Evolutionary conservation across 805 yeast species (phyloP), one percentile per base, ranked within the genome.

Genomic region (Candida sakaeoensis): DNA sequence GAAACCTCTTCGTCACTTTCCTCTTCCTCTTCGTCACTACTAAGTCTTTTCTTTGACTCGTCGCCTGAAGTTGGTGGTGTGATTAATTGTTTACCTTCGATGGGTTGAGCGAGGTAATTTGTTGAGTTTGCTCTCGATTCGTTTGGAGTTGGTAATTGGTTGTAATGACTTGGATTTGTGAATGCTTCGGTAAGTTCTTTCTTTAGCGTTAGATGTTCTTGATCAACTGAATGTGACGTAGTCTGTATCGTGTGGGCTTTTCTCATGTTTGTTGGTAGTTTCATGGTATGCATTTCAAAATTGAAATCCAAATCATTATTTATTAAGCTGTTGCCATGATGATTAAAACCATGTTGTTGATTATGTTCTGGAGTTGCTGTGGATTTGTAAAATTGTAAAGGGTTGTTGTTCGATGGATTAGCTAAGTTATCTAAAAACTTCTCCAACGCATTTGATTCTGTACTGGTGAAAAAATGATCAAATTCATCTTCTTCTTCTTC

Each of bases 401-500:
- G 68, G 39, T 58, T 57, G 19, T 49, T 31, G 23, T 49, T 47
- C 22, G 50, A 30, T 34, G 61, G 52, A 48, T 57, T 54, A 22
- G 61, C 68, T 48, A 68, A 57, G 43, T 61, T 61, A 43, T 68
- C 73, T 50, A 68, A 55, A 41, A 68, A 68, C 49, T 51, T 57
- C 43, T 66, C 72, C 50, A 68, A 58, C 15, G 67, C 65, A 49
- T 60, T 55, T 9, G 64, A 55, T 44, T 63, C 70, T 14, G 64
- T 61, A 44, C 60, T 56, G 30, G 63, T 54, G 40, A 63, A 63
- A 41, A 63, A 64, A 39, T 60, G 58, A 42, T 62, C 68, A 47
- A 60, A 55, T 4, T 61, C 65, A 29, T 61, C 62, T 3, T 45
- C 50, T n/a, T 37, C 42, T 10, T 38, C 30, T 10, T 45, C 47